Evolutionary conservation across 164 flowering plant species (phyloP).

Genomic region (Taxillus chinensis): DNA sequence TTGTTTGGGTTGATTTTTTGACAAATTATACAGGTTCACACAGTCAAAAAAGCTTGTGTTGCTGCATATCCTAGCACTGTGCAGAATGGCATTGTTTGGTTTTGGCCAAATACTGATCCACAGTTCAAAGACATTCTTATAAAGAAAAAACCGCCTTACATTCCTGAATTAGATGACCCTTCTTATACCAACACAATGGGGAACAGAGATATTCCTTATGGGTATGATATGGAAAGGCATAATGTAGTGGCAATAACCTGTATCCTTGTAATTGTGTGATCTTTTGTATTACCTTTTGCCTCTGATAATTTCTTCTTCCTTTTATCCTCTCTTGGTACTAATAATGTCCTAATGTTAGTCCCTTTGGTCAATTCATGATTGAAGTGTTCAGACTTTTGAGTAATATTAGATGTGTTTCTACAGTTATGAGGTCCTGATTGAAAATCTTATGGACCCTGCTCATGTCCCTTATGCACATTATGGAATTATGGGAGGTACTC

Average conservation of each 20-base stretch:
- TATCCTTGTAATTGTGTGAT: too few relatives aligned
- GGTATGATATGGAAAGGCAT: constrained; percentile 32
- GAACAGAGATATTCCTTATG: constrained; percentile 74
- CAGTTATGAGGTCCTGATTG: constrained; percentile 84
- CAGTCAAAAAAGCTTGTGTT: constrained; percentile 75
- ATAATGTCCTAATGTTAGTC: too few relatives aligned
- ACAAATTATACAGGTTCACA: constrained; percentile 46
- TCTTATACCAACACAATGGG: constrained; percentile 46
- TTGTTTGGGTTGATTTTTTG: too few relatives aligned
- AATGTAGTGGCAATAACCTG: too few relatives aligned
- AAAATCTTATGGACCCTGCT: constrained; percentile 95
- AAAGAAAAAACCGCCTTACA: constrained; percentile 57
- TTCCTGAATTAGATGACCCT: constrained; percentile 88
- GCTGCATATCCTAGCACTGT: constrained; percentile 70
- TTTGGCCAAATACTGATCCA: constrained; percentile 82
- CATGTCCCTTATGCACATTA: constrained; percentile 93
- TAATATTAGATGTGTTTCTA: constrained; percentile 6
- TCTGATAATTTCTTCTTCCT: too few relatives aligned
- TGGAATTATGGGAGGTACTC: constrained; percentile 43
- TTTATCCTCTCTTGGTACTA: too few relatives aligned
- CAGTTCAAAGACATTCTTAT: constrained; percentile 42
- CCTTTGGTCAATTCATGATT: too few relatives aligned
- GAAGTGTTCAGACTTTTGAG: too few relatives aligned
- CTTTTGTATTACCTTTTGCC: too few relatives aligned
- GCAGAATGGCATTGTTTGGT: constrained; percentile 84